Conservation (phyloP, 768 basidiomycete genomes). For the Collybiopsis confluens region DNA sequence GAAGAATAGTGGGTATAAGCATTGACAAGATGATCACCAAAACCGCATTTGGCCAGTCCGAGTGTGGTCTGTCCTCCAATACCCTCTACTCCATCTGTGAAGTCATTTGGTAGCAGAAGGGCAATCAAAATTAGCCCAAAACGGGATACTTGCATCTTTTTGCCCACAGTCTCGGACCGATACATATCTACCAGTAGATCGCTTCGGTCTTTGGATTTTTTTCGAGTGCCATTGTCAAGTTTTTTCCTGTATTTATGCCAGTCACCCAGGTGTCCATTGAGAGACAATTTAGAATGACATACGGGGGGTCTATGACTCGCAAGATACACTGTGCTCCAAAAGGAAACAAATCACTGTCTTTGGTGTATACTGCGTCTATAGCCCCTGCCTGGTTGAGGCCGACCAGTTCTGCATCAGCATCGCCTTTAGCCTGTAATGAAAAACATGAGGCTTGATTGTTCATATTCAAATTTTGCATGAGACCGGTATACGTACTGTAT, state of each 20-base stretch:
- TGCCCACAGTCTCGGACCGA: background rate
- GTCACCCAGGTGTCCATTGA: too few relatives aligned
- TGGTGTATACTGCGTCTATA: slow-evolving; percentile 62
- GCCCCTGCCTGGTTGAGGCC: slow-evolving; percentile 51
- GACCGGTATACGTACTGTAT: background rate
- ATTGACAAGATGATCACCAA: background rate
- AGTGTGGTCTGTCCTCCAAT: background rate
- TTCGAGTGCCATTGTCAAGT: background rate
- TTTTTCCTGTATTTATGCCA: too few relatives aligned
- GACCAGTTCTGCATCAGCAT: slow-evolving; percentile 69
- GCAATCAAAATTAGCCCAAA: slow-evolving; percentile 54
- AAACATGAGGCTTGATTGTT: background rate
- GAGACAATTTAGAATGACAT: too few relatives aligned
- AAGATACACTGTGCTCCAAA: slow-evolving; percentile 60
- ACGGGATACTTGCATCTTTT: slow-evolving; percentile 37
- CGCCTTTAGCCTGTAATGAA: slow-evolving; percentile 30
- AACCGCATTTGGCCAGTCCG: background rate
- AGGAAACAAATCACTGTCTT: slow-evolving; percentile 65
- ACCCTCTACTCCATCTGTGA: too few relatives aligned
- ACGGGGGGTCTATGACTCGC: slow-evolving; percentile 14
- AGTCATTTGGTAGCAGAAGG: slow-evolving; percentile 60
- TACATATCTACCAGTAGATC: background rate
- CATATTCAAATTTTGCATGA: too few relatives aligned
- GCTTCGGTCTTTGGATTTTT: background rate
- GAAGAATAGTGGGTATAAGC: background rate